phyloP scores from a whole-genome alignment of 2,329 filamentous ascomycete genomes.

The Trichothecium roseum region DNA sequence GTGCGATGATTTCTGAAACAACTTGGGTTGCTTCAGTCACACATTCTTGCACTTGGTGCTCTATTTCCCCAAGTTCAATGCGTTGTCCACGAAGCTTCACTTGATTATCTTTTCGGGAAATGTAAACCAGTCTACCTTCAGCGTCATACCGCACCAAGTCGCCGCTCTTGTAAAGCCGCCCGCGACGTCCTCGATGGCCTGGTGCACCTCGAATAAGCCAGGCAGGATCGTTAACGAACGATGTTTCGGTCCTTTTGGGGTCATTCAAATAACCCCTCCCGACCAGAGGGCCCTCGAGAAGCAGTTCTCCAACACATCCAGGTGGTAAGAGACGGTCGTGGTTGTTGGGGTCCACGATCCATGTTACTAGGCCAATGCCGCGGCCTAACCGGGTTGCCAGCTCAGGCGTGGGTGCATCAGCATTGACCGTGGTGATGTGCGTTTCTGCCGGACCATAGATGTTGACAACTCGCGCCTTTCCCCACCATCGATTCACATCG shows the following conservation, averaged over 20 bases:
- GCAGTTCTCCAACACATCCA: constrained; percentile 71
- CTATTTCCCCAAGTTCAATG: constrained; percentile 71
- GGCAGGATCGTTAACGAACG: constrained; percentile 48
- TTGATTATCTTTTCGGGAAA: constrained; percentile 67
- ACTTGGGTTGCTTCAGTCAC: background rate
- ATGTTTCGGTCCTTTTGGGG: constrained; percentile 33
- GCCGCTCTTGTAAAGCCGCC: constrained; percentile 70
- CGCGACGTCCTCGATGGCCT: constrained; percentile 26
- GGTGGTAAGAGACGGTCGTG: constrained; percentile 13
- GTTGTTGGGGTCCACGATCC: constrained; percentile 27
- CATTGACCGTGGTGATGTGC: too few species aligned
- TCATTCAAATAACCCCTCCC: constrained; percentile 51
- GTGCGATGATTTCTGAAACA: background rate
- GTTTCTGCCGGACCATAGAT: constrained; percentile 30
- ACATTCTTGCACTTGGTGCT: constrained; percentile 24
- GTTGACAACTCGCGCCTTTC: constrained; percentile 18
- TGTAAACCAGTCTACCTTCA: constrained; percentile 64
- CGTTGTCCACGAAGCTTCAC: constrained; percentile 73
- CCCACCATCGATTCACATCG: background rate
- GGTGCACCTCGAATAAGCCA: constrained; percentile 20
- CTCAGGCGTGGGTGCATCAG: background rate
- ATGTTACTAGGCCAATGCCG: constrained; percentile 9
- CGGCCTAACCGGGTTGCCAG: constrained; percentile 6
- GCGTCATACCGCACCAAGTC: constrained; percentile 71
- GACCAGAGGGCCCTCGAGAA: constrained; percentile 78